Evolutionary conservation across 1,284 basidiomycete species (phyloP).

Genomic region (Caloboletus firmus): DNA sequence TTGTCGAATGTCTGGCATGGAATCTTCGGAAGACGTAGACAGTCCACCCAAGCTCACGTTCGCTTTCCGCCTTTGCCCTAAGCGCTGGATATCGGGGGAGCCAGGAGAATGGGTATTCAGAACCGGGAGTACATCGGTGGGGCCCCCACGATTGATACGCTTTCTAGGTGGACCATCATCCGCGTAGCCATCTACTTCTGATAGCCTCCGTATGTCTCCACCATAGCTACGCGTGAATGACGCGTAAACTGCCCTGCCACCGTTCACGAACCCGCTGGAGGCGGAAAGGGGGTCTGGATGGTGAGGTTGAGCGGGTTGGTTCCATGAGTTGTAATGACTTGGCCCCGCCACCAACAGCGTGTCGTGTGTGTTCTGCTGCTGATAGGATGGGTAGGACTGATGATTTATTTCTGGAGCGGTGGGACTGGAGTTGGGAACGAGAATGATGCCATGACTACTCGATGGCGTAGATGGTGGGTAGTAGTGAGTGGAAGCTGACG

Average conservation of each 20-base stretch:
- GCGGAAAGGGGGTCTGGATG: constrained; percentile 56
- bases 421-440: constrained; percentile 76
- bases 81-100: constrained; percentile 57
- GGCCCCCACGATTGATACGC: constrained; percentile 56
- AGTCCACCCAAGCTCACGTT: constrained; percentile 38
- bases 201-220: constrained; percentile 34
- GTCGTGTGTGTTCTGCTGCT: constrained; percentile 39
- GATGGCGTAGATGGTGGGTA: constrained; percentile 41
- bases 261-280: constrained; percentile 57
- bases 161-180: constrained; percentile 69
- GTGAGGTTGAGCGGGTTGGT: constrained; percentile 36
- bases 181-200: constrained; percentile 39
- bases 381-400: constrained; percentile 40
- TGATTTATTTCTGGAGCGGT: constrained; percentile 40
- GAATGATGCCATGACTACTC: constrained; percentile 47
- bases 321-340: constrained; percentile 40
- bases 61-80: constrained; percentile 49
- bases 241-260: constrained; percentile 45
- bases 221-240: constrained; percentile 48
- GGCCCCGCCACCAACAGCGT: constrained; percentile 43
- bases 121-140: constrained; percentile 33
- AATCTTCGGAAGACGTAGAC: constrained; percentile 65
- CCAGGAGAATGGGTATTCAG: constrained; percentile 35
- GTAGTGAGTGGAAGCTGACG: constrained; percentile 47
- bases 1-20: constrained; percentile 48